Evolutionary conservation across 2,329 filamentous ascomycete species (phyloP), one percentile per base, ranked within the genome.

Genomic region (Graphilbum fragrans): DNA sequence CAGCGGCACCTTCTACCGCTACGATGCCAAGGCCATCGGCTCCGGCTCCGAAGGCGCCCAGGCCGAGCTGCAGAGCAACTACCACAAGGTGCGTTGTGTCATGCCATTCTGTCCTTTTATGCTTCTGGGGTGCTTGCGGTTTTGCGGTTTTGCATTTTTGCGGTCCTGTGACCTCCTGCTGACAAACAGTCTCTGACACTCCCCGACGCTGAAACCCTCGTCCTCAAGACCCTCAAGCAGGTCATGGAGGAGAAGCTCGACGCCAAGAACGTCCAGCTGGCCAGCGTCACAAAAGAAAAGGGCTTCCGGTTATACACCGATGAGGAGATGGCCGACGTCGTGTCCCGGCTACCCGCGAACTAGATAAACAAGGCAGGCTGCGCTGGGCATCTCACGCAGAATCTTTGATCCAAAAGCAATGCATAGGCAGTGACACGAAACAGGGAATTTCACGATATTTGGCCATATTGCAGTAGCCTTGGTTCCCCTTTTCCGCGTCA

Each of bases 181-280:
- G 12, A 17, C n/a, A 7, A 10, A 1, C 34, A 82, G 76, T 96
- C 90, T 44, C 74, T 98, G 49, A 94, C 88, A 34, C 80, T 98
- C 48, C 70, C 75, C 43, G 92, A 98, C 59, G 92, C 92, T 44
- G 92, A 98, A 69, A 92, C 88, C 4, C 69, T 98, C 50, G 88
- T 94, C 39, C 71, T 98, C 57, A 96, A 96, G 77, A 98, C 92
- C 31, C 65, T 98, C 61, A 98, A 96, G 75, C 92, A 98, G 68
- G 92, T 98, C 53, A 98, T 98, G 92, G 92, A 98, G 68, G 92
- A 98, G 78, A 98, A 98, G 71, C 74, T 98, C 46, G 92, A 98
- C 61, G 77, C 87, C 49, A 98, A 98, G 77, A 98, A 98, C 59
- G 92, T 98, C 50, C 92, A 98, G 70, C 66, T 98, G 53, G 92